Percentiles rank a stretch among this genome's conserved stretches.
Evolutionary conservation across 257 asterid species (phyloP).

Genomic region (Penstemon davidsonii): DNA sequence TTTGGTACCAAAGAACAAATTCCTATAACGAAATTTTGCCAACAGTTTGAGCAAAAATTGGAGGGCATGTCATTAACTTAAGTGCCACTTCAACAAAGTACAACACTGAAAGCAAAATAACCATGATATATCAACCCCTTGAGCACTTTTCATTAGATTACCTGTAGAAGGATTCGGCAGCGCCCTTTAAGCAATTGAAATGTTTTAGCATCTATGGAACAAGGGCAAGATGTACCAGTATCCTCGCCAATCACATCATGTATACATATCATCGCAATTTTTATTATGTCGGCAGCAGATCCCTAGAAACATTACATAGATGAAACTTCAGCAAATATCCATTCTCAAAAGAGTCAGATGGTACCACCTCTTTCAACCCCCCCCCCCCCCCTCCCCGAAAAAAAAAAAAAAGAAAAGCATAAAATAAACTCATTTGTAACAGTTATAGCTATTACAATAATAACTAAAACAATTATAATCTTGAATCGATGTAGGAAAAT

Average conservation of each 20-base stretch:
- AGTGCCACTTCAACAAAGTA: constrained; percentile 2
- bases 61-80: constrained; percentile 14
- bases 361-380: background rate
- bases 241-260: constrained; percentile 63
- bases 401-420: background rate
- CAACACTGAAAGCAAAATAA: constrained; percentile 14
- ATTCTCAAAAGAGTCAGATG: background rate
- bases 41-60: constrained; percentile 5
- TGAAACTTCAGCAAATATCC: constrained; percentile 17
- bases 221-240: constrained; percentile 46
- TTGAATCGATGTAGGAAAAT: constrained; percentile 19
- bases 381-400: background rate
- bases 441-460: constrained; percentile 16
- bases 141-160: constrained; percentile 26
- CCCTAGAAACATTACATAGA: constrained; percentile 52
- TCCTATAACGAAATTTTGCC: background rate
- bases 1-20: constrained; percentile 10
- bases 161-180: constrained; percentile 92
- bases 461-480: constrained; percentile 3
- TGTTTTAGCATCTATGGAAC: constrained; percentile 46
- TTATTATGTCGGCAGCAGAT: constrained; percentile 95
- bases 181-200: constrained; percentile 77
- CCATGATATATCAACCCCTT: constrained; percentile 17
- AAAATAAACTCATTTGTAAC: constrained; percentile 5
- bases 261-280: constrained; percentile 81